Conservation (phyloP, 2,329 filamentous ascomycete species). For the Epicoccum nigrum region DNA sequence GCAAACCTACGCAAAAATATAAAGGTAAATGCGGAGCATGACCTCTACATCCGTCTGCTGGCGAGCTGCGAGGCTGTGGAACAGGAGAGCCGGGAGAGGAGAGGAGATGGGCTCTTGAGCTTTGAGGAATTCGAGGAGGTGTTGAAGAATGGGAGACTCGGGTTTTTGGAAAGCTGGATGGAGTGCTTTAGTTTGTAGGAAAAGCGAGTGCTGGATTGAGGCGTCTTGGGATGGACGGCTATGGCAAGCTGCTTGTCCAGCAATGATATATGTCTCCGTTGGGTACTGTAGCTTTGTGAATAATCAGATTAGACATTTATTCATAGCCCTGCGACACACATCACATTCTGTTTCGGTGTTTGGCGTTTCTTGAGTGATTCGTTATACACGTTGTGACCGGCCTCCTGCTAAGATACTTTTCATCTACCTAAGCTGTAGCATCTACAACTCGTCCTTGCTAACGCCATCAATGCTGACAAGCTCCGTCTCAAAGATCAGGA, state of each 20-base stretch:
- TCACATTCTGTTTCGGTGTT: no score
- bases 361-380: not conserved
- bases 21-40: slow-evolving; percentile 21
- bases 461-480: slow-evolving; percentile 83
- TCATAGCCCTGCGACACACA: no score
- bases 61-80: slow-evolving; percentile 68
- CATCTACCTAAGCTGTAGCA: not conserved
- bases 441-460: slow-evolving; percentile 49
- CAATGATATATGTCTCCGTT: no score
- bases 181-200: slow-evolving; percentile 64
- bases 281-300: no score
- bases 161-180: slow-evolving; percentile 90
- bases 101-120: slow-evolving; percentile 78
- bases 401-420: no score
- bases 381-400: not conserved
- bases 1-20: slow-evolving; percentile 27
- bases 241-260: no score
- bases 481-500: slow-evolving; percentile 90
- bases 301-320: no score
- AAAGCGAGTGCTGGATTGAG: not conserved
- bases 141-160: slow-evolving; percentile 67
- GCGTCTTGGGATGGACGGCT: no score
- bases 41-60: slow-evolving; percentile 46
- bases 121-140: slow-evolving; percentile 80
- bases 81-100: slow-evolving; percentile 69